phyloP scores from a whole-genome alignment of 1,284 basidiomycete genomes.

The Melampsora abietis-canadensis region DNA sequence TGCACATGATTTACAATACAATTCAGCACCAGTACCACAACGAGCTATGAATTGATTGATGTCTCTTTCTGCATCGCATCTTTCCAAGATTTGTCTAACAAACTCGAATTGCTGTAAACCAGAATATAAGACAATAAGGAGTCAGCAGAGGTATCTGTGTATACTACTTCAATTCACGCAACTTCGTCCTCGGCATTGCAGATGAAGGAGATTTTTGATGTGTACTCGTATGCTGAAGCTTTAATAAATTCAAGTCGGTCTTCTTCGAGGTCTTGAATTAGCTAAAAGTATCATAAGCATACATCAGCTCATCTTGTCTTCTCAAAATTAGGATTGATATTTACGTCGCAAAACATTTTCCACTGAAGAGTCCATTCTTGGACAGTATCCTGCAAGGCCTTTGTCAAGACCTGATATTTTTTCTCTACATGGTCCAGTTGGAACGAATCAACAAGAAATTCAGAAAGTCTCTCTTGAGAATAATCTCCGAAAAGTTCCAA shows the following conservation, averaged over 20 bases:
- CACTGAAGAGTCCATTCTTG: constrained; percentile 38
- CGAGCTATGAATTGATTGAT: constrained; percentile 30
- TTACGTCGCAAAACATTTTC: constrained; percentile 49
- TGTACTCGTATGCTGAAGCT: constrained; percentile 91
- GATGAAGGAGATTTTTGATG: constrained; percentile 88
- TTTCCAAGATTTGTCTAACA: constrained; percentile 23
- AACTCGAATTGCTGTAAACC: constrained; percentile 28
- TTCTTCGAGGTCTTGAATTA: constrained; percentile 92
- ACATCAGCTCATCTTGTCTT: not conserved
- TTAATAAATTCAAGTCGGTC: constrained; percentile 89
- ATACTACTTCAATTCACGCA: constrained; percentile 44
- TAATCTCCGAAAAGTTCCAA: constrained; percentile 68
- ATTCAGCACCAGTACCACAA: constrained; percentile 29
- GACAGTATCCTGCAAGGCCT: constrained; percentile 19
- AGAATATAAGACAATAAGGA: constrained; percentile 3
- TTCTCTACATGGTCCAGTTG: constrained; percentile 51
- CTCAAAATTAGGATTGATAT: constrained; percentile 42
- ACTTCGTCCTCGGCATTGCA: constrained; percentile 96
- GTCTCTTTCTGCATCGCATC: constrained; percentile 27
- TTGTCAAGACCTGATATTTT: constrained; percentile 31
- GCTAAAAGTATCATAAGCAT: constrained; percentile 52
- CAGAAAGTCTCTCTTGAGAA: constrained; percentile 56
- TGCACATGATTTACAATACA: constrained; percentile 11
- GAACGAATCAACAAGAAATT: not conserved
- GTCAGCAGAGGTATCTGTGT: constrained; percentile 1